A percentile compares a stretch with the other conserved stretches of the same genome.
phyloP scores from a whole-genome alignment of 148 eudicot genomes.

The Silene uniflora region DNA sequence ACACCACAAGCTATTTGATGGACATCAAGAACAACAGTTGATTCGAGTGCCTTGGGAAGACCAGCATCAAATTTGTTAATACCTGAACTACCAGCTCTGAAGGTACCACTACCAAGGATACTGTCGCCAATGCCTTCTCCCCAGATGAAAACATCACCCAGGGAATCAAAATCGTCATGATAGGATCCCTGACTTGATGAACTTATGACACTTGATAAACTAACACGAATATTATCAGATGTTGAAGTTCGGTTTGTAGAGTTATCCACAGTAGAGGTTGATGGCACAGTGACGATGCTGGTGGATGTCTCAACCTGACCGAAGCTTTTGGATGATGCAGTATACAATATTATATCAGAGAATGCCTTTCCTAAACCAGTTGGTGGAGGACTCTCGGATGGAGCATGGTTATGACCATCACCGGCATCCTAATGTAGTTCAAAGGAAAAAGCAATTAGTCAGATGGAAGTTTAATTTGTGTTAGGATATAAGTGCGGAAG shows the following conservation, averaged over 20 bases:
- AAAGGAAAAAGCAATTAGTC: conserved; percentile 10
- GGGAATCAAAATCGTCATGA: conserved; percentile 70
- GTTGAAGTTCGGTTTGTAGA: conserved; percentile 48
- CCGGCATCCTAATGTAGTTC: conserved; percentile 46
- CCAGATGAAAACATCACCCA: conserved; percentile 84
- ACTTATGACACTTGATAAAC: conserved; percentile 80
- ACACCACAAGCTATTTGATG: conserved; percentile 67
- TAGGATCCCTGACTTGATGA: conserved; percentile 85
- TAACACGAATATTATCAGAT: conserved; percentile 61
- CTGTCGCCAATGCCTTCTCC: conserved; percentile 76
- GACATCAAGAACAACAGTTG: conserved; percentile 74
- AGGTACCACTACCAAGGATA: conserved; percentile 53
- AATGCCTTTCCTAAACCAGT: conserved; percentile 75
- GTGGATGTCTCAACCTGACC: conserved; percentile 37
- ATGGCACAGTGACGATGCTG: conserved; percentile 29
- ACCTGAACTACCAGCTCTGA: conserved; percentile 34
- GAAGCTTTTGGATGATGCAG: conserved; percentile 42
- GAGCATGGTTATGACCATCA: conserved; percentile 32
- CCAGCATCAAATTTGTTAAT: conserved; percentile 45
- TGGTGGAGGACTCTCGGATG: conserved; percentile 47
- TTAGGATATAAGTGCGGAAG: not conserved
- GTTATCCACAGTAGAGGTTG: conserved; percentile 35
- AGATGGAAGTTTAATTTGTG: not conserved
- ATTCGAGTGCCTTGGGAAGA: conserved; percentile 67
- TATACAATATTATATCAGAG: conserved; percentile 58